phyloP scores from a whole-genome alignment of 108 stramenopile species.

The Mediolabrus comicus region DNA sequence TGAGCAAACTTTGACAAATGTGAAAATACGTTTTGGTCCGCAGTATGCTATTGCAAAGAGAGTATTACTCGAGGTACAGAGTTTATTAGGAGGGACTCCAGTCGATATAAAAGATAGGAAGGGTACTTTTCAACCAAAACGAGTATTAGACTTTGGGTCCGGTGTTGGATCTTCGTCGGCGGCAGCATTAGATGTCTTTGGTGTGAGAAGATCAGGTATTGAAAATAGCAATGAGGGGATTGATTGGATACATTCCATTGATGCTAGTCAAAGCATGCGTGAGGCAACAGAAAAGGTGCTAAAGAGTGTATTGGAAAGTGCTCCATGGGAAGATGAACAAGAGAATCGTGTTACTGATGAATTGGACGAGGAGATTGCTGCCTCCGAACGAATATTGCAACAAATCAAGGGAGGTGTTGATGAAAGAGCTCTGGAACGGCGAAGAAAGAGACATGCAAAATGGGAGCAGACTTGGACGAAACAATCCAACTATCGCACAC shows the following conservation, averaged over 20 bases:
- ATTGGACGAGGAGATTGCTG: conserved; percentile 4
- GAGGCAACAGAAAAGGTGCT: conserved; percentile 60
- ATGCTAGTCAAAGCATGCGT: conserved; percentile 73
- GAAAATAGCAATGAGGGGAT: conserved; percentile 17
- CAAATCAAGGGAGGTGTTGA: conserved; percentile 4
- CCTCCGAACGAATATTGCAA: conserved; percentile 4
- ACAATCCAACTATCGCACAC: conserved; percentile 41
- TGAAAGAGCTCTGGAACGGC: conserved; percentile 16
- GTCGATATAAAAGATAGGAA: neutral
- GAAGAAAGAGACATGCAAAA: conserved; percentile 9
- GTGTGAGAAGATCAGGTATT: conserved; percentile 10
- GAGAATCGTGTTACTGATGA: neutral
- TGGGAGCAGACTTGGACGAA: conserved; percentile 35
- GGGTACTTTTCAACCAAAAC: conserved; percentile 48
- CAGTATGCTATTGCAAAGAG: conserved; percentile 68
- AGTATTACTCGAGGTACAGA: conserved; percentile 64
- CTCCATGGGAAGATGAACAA: conserved; percentile 34
- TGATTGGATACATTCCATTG: conserved; percentile 86
- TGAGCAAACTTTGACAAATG: conserved; percentile 61
- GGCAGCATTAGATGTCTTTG: conserved; percentile 71
- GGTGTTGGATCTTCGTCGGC: conserved; percentile 75
- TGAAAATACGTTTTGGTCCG: conserved; percentile 59
- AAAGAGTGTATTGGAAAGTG: conserved; percentile 42
- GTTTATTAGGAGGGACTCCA: conserved; percentile 47
- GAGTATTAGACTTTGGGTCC: conserved; percentile 74